These are phyloP conservation scores for Phytophthora sansomeana DNA, from an alignment of 352 stramenopile genomes.

Conservation along the genomic window DNA sequence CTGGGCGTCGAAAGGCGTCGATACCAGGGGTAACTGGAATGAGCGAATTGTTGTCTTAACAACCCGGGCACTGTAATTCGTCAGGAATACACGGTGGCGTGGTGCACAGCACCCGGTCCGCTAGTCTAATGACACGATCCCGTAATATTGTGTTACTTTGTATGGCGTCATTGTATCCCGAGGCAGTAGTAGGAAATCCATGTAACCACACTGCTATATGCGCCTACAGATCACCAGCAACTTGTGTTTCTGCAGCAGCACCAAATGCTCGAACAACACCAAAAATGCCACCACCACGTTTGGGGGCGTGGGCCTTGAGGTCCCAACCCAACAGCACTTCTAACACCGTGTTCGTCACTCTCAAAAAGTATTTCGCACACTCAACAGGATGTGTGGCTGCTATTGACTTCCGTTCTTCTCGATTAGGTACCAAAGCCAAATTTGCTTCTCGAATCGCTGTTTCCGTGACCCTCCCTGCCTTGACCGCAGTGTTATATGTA, in stretches of 20 bases:
- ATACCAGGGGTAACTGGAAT: neutral
- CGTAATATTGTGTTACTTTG: neutral
- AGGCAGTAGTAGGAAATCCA: constrained; percentile 32
- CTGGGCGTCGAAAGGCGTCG: constrained; percentile 10
- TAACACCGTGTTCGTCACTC: constrained; percentile 26
- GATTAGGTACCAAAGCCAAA: neutral
- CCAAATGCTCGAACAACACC: constrained; percentile 38
- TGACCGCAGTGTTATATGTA: no score
- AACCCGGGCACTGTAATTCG: neutral
- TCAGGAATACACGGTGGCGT: no score
- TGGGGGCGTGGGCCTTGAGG: neutral
- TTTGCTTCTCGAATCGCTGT: neutral
- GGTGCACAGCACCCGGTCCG: no score
- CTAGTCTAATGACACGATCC: no score
- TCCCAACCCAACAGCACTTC: constrained; percentile 30
- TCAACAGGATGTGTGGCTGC: constrained; percentile 24
- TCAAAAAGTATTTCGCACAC: constrained; percentile 31
- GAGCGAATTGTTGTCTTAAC: neutral
- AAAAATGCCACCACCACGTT: constrained; percentile 31
- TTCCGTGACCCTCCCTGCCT: neutral
- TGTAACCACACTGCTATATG: constrained; percentile 40
- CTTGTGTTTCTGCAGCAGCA: constrained; percentile 34
- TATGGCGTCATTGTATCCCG: no score
- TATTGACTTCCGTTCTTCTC: constrained; percentile 17
- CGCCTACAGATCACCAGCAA: constrained; percentile 32